Base-by-base conservation (phyloP, 192 early-diverging fungal genomes). In the Dissophora globulifera region DNA sequence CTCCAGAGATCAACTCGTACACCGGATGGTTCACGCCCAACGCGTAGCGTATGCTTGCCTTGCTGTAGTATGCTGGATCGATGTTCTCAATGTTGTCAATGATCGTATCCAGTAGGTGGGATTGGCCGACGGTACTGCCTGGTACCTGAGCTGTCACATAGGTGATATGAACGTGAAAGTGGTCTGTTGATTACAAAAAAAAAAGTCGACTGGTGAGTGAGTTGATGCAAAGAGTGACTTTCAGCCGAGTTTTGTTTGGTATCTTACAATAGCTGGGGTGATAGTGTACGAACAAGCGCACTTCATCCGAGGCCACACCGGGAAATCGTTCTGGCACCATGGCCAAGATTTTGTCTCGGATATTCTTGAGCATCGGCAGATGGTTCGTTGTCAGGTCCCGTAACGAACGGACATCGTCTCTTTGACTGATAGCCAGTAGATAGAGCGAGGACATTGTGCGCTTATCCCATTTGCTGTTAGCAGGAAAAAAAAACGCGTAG, bases 81-180 rank as follows among this genome's bases (percentile, higher is more conserved):
- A 93, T 85, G 48, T 76, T 79, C 43, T 83, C 83, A 42, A 92
- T 85, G 78, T 92, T 90, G 67, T 84, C 82, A 38, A 91, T 87
- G 42, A 94, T 80, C 3, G 84, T 83, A 67, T 91, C 89, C 23
- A 94, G 62, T 58, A 92, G 67, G 40, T 91, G 91, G 0, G 91
- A 89, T 50, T 91, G 88, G 16, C 88, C 91, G 11, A 84, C 84
- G 29, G 89, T 84, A 20, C 90, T 88, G 15, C 76, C 81, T 10
- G 84, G 68, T 0, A 84, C 84, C 20, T 76, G 79, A 22, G 82
- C 83, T 8, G 82, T 65, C 3, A 92, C 71, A 74, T 91, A 86
- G 13, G 90, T 90, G n/a, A 92, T 81, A 59, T 94, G 91, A 17
- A 94, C 69, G 61, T 94, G 93, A 38, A 94, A 87, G 45, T 93